Evolutionary conservation across 805 yeast species (phyloP), one percentile per base, ranked within the genome.

Genomic region (Candida namnaoensis): DNA sequence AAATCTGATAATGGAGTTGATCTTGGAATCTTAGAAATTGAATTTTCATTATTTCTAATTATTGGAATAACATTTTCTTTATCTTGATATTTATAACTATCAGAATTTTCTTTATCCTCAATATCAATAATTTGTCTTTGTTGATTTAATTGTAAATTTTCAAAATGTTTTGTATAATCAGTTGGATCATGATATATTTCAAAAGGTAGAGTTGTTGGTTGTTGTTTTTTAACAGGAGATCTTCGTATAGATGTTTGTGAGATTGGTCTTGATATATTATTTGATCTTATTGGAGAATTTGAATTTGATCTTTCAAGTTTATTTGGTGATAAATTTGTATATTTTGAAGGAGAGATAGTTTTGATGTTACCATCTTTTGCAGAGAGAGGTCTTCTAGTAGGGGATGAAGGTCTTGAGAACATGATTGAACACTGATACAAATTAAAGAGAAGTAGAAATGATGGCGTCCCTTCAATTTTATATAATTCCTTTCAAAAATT

Each of bases 331-430:
- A 40, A 45, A 37, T 50, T 47, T 36, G 33, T 30, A 13, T 30
- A 12, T 13, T 30, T 30, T 11, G 33, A 30, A 12, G 33, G 33
- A 12, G 33, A 30, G 7, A 4, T 9, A 12, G 7, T 9, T 11
- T 6, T 30, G 11, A 48, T 42, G 45, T 53, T 54, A 44, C 47
- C 28, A 38, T 54, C 59, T 38, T 52, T 54, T 8, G 54, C 49
- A 6, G 54, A 47, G 14, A 54, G 49, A 24, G 54, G 53, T 9
- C 49, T 45, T 36, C 46, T 49, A 7, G 47, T 39, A 15, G 54
- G 53, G 4, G 56, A 52, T 2, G 51, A 49, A 1, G 53, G 41
- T 39, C 42, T 44, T 5, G 55, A 50, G 34, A 27, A 32, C 41
- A 41, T 34, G 13, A 27, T 9, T 27, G 28, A n/a, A n/a, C n/a